Evolutionary conservation across 768 basidiomycete species (phyloP).

Genomic region (Amanita rubescens): DNA sequence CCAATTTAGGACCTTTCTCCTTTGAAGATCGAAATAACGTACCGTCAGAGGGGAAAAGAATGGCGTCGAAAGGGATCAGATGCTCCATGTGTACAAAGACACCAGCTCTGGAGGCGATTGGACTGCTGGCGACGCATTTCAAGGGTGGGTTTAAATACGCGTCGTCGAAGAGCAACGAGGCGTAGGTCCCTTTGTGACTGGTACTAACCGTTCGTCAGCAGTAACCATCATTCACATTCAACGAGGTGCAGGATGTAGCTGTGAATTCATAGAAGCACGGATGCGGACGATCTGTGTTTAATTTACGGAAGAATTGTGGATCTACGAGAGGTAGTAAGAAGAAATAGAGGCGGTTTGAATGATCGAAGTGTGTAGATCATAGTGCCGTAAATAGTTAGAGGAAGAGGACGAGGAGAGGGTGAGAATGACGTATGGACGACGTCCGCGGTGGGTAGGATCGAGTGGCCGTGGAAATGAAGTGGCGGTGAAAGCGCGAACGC

Average conservation of each 20-base stretch:
- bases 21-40: constrained; percentile 3
- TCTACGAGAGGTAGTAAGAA: too few species aligned
- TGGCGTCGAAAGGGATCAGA: constrained; percentile 55
- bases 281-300: background rate
- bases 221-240: constrained; percentile 1
- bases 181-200: background rate
- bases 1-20: constrained; percentile 1
- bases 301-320: background rate
- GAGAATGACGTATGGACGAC: background rate
- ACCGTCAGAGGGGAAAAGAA: constrained; percentile 75
- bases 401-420: background rate
- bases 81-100: constrained; percentile 45
- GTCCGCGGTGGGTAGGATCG: too few species aligned
- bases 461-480: constrained; percentile 8
- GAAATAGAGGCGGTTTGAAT: too few species aligned
- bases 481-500: background rate
- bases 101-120: background rate
- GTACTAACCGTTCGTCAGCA: background rate
- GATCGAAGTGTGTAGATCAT: constrained; percentile 4
- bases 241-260: background rate
- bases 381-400: constrained; percentile 4
- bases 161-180: constrained; percentile 1
- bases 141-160: background rate
- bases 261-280: background rate
- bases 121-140: too few species aligned